Conservation (phyloP, 106 monocot genomes). For the Dendrobium chrysotoxum region DNA sequence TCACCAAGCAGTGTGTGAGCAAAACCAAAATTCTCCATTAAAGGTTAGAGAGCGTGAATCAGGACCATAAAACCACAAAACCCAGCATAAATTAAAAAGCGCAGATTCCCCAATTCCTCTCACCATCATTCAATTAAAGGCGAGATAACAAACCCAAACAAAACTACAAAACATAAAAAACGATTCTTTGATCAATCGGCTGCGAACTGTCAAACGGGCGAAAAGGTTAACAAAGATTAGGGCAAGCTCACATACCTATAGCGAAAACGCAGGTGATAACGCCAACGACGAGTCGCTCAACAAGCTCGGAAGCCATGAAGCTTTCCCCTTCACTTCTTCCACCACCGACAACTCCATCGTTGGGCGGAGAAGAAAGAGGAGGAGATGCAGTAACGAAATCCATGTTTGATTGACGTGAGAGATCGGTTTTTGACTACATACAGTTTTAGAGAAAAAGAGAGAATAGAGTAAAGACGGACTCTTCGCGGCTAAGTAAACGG, state of each 20-base stretch:
- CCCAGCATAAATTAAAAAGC: not conserved
- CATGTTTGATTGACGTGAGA: not conserved
- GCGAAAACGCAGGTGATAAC: slow-evolving; percentile 54
- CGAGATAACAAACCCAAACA: not conserved
- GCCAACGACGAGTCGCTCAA: slow-evolving; percentile 29
- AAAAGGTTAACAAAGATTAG: not conserved
- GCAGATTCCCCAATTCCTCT: not conserved
- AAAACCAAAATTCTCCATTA: not conserved
- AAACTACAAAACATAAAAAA: not conserved
- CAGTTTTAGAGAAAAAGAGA: too few species aligned
- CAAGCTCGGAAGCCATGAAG: slow-evolving; percentile 19
- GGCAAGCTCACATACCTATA: slow-evolving; percentile 18
- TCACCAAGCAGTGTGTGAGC: not conserved
- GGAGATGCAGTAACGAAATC: slow-evolving; percentile 1
- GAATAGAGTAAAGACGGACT: not conserved
- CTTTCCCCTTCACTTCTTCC: not conserved
- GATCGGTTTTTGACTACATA: not conserved
- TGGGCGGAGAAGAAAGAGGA: not conserved
- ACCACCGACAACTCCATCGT: not conserved
- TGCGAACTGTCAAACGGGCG: too few species aligned
- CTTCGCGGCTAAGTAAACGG: not conserved
- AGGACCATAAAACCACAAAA: not conserved
- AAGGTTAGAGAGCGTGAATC: not conserved
- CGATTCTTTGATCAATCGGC: not conserved
- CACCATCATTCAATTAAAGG: too few species aligned